Percentiles rank a stretch among this genome's conserved stretches.
These are phyloP conservation scores for Plasmodium adleri DNA, from an alignment of 169 alveolate species.

Conservation along the genomic window DNA sequence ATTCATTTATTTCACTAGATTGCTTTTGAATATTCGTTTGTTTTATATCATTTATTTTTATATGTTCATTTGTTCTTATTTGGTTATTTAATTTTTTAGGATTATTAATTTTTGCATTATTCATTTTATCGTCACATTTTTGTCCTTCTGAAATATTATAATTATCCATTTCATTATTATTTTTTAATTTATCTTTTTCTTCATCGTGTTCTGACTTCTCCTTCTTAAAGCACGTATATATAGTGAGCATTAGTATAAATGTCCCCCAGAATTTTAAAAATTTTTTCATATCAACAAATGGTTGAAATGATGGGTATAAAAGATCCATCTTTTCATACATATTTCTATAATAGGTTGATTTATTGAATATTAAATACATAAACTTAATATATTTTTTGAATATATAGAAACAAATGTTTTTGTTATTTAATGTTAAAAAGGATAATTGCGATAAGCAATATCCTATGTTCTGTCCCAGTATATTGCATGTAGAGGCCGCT, in stretches of 20 bases:
- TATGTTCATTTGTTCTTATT: constrained; percentile 10
- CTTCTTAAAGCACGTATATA: constrained; percentile 66
- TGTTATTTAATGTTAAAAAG: constrained; percentile 82
- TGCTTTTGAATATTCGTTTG: constrained; percentile 22
- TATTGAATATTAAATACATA: constrained; percentile 57
- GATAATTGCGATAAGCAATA: constrained; percentile 85
- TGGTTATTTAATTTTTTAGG: constrained; percentile 14
- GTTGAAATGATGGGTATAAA: constrained; percentile 52
- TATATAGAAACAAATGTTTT: constrained; percentile 66
- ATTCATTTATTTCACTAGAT: constrained; percentile 9
- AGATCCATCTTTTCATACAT: constrained; percentile 19
- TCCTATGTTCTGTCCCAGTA: constrained; percentile 90
- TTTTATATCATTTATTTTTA: constrained; percentile 31
- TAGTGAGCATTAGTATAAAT: constrained; percentile 77
- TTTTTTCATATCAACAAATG: constrained; percentile 80
- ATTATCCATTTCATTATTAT: constrained; percentile 15
- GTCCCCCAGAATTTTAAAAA: constrained; percentile 83
- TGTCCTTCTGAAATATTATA: neutral
- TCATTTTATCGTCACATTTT: neutral
- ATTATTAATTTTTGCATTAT: neutral
- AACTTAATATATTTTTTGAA: constrained; percentile 52
- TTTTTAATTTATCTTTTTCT: constrained; percentile 35
- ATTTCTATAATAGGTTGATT: constrained; percentile 40
- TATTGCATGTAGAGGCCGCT: constrained; percentile 89
- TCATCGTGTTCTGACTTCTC: constrained; percentile 11